Percentiles rank a stretch among this genome's conserved stretches.
Conservation (phyloP, 768 basidiomycete genomes). For the Dacryopinax primogenitus region DNA sequence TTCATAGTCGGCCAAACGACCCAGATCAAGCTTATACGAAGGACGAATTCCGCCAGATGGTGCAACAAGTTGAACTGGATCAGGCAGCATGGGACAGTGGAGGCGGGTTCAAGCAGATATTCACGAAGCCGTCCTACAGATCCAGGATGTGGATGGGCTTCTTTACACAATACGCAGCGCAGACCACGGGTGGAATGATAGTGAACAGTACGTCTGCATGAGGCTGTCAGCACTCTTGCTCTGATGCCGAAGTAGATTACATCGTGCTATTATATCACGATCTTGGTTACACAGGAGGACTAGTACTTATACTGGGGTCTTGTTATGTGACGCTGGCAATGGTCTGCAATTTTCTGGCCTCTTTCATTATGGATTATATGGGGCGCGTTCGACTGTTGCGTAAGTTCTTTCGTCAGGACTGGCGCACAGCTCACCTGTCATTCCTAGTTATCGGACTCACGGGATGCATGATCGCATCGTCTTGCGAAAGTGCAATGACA, state of each 20-base stretch:
- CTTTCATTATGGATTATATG: slow-evolving; percentile 1
- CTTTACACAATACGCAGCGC: neutral
- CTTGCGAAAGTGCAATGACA: slow-evolving; percentile 3
- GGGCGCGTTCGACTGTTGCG: neutral
- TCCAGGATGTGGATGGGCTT: slow-evolving; percentile 2
- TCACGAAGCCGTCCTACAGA: neutral
- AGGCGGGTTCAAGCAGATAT: neutral
- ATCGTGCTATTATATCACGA: neutral
- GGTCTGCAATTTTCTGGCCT: slow-evolving; percentile 2
- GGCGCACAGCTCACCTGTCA: neutral
- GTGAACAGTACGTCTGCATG: neutral
- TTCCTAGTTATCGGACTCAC: neutral
- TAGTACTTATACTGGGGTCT: neutral
- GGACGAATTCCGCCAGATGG: neutral
- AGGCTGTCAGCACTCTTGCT: neutral
- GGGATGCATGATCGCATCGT: neutral
- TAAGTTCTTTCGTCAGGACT: neutral
- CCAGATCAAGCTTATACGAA: neutral
- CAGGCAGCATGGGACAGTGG: neutral
- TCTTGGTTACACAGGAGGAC: neutral
- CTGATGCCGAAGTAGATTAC: neutral
- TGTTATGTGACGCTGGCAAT: neutral
- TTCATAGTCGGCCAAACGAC: neutral
- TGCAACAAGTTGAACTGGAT: neutral
- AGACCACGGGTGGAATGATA: neutral